Conservation (phyloP, 495 filamentous ascomycete species). For the Zalerion maritima region DNA sequence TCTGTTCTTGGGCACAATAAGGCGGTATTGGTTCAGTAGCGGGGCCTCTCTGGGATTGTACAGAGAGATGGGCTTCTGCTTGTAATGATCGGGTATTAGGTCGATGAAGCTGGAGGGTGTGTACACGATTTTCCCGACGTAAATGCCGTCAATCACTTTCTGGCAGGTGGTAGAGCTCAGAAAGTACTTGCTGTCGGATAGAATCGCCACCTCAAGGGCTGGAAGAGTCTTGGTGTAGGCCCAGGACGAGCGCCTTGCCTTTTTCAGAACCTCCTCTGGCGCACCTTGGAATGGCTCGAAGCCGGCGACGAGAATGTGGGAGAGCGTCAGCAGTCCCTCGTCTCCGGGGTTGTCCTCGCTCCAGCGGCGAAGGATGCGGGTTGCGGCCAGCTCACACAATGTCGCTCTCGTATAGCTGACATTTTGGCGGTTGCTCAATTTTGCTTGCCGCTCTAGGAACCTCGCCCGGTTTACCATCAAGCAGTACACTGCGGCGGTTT, state of each 20-base stretch:
- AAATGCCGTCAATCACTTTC: constrained; percentile 56
- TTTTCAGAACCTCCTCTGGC: constrained; percentile 37
- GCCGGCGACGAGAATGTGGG: constrained; percentile 55
- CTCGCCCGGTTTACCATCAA: constrained; percentile 56
- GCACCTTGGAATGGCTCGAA: constrained; percentile 63
- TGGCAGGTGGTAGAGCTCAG: constrained; percentile 53
- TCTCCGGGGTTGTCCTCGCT: constrained; percentile 51
- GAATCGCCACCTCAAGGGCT: constrained; percentile 55
- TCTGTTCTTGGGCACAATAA: constrained; percentile 54
- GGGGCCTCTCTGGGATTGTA: constrained; percentile 52
- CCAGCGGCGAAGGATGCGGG: constrained; percentile 47
- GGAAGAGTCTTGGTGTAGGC: constrained; percentile 44
- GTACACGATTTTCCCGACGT: constrained; percentile 51
- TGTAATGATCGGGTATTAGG: constrained; percentile 60
- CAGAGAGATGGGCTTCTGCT: constrained; percentile 52
- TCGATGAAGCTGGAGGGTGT: constrained; percentile 56
- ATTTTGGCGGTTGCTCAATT: constrained; percentile 52
- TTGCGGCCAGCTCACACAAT: constrained; percentile 55
- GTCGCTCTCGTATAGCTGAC: constrained; percentile 51
- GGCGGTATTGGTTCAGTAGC: constrained; percentile 58
- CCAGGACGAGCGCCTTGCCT: constrained; percentile 33
- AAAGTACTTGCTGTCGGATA: constrained; percentile 52
- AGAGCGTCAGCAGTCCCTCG: constrained; percentile 43
- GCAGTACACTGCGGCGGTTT: constrained; percentile 41
- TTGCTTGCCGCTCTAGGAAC: constrained; percentile 51